Evolutionary conservation across 805 yeast species (phyloP).

Genomic region (Deakozyma indianensis): DNA sequence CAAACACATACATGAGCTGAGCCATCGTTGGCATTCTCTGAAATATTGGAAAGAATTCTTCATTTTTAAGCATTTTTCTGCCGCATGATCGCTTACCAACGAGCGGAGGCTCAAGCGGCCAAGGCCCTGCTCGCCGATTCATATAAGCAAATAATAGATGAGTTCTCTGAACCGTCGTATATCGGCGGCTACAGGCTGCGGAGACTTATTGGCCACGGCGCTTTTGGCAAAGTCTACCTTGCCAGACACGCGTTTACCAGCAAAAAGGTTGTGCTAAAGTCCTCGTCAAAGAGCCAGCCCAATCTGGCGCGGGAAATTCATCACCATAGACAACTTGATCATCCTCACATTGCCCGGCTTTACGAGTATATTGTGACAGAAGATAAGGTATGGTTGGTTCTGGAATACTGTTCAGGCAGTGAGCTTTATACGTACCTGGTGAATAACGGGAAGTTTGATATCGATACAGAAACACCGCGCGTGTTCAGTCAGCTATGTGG

Average conservation of each 20-base stretch:
- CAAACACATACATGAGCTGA: too few species aligned
- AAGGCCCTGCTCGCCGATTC: slow-evolving; percentile 36
- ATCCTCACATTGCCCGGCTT: slow-evolving; percentile 68
- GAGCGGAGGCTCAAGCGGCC: neutral
- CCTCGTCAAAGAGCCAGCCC: slow-evolving; percentile 62
- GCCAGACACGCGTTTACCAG: slow-evolving; percentile 68
- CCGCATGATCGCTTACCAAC: too few species aligned
- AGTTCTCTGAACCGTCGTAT: slow-evolving; percentile 37
- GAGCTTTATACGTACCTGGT: slow-evolving; percentile 23
- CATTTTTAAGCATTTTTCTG: too few species aligned
- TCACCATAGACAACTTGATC: slow-evolving; percentile 71
- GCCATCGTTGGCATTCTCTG: too few species aligned
- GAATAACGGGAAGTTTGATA: slow-evolving; percentile 16
- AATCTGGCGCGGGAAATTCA: slow-evolving; percentile 82
- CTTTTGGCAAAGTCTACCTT: slow-evolving; percentile 76
- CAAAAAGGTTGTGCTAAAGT: slow-evolving; percentile 68
- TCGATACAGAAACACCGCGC: slow-evolving; percentile 9
- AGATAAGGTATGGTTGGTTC: slow-evolving; percentile 64
- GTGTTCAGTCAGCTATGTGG: slow-evolving; percentile 40
- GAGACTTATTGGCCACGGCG: slow-evolving; percentile 75
- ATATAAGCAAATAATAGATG: slow-evolving; percentile 42
- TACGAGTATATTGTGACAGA: slow-evolving; percentile 82
- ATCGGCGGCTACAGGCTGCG: slow-evolving; percentile 72
- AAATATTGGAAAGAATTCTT: too few species aligned
- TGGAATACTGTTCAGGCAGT: slow-evolving; percentile 66